A percentile compares a stretch with the other conserved stretches of the same genome.
These are phyloP conservation scores for Lotmaria passim DNA, from an alignment of 208 protist species.

Conservation along the genomic window DNA sequence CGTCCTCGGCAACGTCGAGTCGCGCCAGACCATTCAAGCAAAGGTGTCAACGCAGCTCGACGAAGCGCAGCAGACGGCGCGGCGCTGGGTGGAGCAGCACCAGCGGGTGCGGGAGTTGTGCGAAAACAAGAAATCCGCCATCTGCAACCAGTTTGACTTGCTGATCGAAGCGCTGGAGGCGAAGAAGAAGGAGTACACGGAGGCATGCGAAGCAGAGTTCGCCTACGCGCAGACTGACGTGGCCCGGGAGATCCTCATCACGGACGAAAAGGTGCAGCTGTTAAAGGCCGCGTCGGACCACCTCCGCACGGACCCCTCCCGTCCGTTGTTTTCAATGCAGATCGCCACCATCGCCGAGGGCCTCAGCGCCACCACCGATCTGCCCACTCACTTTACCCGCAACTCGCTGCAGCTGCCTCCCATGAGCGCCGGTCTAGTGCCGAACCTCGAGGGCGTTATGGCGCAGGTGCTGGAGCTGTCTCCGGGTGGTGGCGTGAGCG, in stretches of 20 bases:
- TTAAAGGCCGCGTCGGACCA: slow-evolving; percentile 74
- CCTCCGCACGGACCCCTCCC: slow-evolving; percentile 51
- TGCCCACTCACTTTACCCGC: slow-evolving; percentile 57
- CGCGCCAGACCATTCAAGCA: slow-evolving; percentile 63
- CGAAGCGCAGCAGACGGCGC: slow-evolving; percentile 50
- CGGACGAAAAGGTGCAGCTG: slow-evolving; percentile 80
- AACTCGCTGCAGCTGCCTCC: slow-evolving; percentile 51
- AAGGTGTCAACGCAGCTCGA: slow-evolving; percentile 65
- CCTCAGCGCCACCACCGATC: slow-evolving; percentile 46
- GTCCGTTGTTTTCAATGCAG: slow-evolving; percentile 84
- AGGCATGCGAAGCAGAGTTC: slow-evolving; percentile 77
- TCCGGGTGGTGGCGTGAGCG: slow-evolving; percentile 9
- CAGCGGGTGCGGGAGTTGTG: slow-evolving; percentile 69
- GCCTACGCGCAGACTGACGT: slow-evolving; percentile 67
- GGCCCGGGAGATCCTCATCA: slow-evolving; percentile 74
- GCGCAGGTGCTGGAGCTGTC: slow-evolving; percentile 60
- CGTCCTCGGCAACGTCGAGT: slow-evolving; percentile 66
- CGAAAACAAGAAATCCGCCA: slow-evolving; percentile 66
- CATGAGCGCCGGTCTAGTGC: slow-evolving; percentile 53
- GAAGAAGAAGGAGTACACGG: slow-evolving; percentile 75
- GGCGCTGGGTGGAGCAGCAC: slow-evolving; percentile 78
- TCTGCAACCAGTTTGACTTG: slow-evolving; percentile 82
- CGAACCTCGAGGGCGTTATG: slow-evolving; percentile 79
- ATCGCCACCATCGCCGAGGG: slow-evolving; percentile 85
- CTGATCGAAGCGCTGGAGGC: slow-evolving; percentile 70